phyloP scores from a whole-genome alignment of 2,329 filamentous ascomycete genomes.

The Grosmannia serpens region DNA sequence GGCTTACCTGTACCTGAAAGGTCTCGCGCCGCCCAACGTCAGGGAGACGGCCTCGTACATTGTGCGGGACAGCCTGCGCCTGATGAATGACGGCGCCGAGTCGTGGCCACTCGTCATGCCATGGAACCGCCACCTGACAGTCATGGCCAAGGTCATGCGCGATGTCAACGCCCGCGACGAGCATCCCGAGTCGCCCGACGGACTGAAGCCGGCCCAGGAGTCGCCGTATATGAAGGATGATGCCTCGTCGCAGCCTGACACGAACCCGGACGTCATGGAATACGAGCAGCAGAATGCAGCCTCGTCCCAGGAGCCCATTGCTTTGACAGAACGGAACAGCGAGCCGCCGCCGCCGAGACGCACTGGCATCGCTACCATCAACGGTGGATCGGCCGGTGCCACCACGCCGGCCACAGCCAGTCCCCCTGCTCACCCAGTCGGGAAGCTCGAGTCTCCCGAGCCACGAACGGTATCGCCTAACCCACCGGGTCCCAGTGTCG shows the following conservation, averaged over 20 bases:
- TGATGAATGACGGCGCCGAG: conserved; percentile 47
- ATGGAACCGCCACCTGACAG: conserved; percentile 47
- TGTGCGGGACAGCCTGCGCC: conserved; percentile 45
- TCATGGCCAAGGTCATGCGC: conserved; percentile 49
- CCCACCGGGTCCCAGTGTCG: conserved; percentile 19
- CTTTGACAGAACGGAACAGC: conserved; percentile 35
- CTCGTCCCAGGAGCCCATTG: conserved; percentile 21
- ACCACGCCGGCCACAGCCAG: conserved; percentile 36
- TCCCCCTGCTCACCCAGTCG: conserved; percentile 18
- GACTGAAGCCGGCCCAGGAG: conserved; percentile 19
- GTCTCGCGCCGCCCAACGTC: conserved; percentile 42
- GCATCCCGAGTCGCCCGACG: conserved; percentile 22
- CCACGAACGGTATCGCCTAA: conserved; percentile 16
- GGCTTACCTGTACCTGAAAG: conserved; percentile 51
- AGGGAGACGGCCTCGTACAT: conserved; percentile 46
- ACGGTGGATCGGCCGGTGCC: conserved; percentile 39
- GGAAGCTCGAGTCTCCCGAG: conserved; percentile 23
- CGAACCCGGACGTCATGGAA: conserved; percentile 44
- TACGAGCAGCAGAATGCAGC: conserved; percentile 35
- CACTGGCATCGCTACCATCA: conserved; percentile 46
- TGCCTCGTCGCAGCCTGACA: conserved; percentile 40
- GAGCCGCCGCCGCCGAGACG: conserved; percentile 41
- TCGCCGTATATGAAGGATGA: conserved; percentile 42
- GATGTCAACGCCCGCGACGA: conserved; percentile 33
- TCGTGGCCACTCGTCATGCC: conserved; percentile 48